Base-by-base conservation (phyloP, 345 rosid genomes). In the Euphorbia peplus region DNA sequence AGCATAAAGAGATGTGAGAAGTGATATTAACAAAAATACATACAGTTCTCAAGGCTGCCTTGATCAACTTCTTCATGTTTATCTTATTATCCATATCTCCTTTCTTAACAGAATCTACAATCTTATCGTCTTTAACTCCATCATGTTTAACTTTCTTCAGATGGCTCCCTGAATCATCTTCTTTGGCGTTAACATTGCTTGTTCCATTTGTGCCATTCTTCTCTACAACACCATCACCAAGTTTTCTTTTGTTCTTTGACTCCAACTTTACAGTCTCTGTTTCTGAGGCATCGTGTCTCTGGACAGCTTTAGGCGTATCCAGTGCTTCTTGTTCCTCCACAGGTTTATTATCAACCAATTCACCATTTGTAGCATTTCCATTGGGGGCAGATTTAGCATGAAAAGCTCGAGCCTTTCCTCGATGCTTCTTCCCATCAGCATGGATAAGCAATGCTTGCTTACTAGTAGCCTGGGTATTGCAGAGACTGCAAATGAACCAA, bases 371-470 rank as follows among this genome's bases (percentile, higher is more conserved):
- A 63, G 66, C 56, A 1, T 69, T 78, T 57, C 73, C 86, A 41
- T 15, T 11, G 12, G 81, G 68, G 42, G 42, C 42, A 39, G 42
- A 39, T 39, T 78, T 84, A 46, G 83, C 85, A 82, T 86, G 91
- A 69, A 82, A 74, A 28, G 89, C 95, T 59, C 88, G 81, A 26
- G 90, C 96, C 78, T 89, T 91, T 28, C 80, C 86, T 75, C 84
- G 66, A 71, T 93, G 98, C 83, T 89, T 93, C 87, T 93, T 93
- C 60, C 98, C 98, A 32, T 93, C 96, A 5, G 97, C 97, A 82
- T 91, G 98, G 21, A 90, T 83, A 75, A 91, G 88, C 77, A 92
- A 76, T 19, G 95, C 41, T 80, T 92, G 98, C 82, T 86, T 84
- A 73, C 96, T 88, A 1, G 96, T 75, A 67, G 97, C 97, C 72